These are phyloP conservation scores for Eudorina sp. DNA, from an alignment of 139 green algal species.

Conservation along the genomic window DNA sequence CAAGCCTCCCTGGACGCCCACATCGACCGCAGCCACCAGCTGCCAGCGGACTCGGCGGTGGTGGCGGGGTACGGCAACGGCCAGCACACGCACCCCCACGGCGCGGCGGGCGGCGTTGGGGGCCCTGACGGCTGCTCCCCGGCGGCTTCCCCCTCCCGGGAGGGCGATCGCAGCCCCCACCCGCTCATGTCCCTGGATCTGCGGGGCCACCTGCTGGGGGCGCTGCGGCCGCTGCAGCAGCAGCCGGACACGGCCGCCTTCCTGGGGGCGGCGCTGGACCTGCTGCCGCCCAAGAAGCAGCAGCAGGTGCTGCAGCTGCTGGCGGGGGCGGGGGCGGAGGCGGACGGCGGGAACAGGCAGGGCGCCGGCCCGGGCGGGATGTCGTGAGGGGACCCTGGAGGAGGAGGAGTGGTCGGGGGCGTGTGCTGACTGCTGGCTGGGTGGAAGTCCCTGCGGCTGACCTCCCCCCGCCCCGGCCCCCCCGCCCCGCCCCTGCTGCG, in stretches of 20 bases:
- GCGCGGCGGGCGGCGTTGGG: neutral
- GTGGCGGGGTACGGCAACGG: neutral
- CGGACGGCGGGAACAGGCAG: no score
- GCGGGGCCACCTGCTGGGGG: neutral
- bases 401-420: no score
- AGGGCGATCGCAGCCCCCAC: no score
- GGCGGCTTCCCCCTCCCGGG: neutral
- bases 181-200: neutral
- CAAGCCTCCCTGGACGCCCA: constrained; percentile 43
- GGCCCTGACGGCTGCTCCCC: neutral
- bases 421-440: no score
- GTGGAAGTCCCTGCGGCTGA: no score
- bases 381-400: no score
- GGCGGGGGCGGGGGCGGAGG: no score
- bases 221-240: constrained; percentile 6
- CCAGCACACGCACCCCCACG: neutral
- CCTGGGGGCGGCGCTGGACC: constrained; percentile 19
- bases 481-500: no score
- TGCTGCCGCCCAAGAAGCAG: constrained; percentile 20
- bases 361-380: no score
- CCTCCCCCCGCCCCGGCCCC: no score
- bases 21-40: constrained; percentile 35
- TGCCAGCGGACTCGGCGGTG: constrained; percentile 12
- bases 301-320: constrained; percentile 30
- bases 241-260: constrained; percentile 4